phyloP scores from a whole-genome alignment of 2,329 filamentous ascomycete genomes.

The Chaetomiaceae sp. region DNA sequence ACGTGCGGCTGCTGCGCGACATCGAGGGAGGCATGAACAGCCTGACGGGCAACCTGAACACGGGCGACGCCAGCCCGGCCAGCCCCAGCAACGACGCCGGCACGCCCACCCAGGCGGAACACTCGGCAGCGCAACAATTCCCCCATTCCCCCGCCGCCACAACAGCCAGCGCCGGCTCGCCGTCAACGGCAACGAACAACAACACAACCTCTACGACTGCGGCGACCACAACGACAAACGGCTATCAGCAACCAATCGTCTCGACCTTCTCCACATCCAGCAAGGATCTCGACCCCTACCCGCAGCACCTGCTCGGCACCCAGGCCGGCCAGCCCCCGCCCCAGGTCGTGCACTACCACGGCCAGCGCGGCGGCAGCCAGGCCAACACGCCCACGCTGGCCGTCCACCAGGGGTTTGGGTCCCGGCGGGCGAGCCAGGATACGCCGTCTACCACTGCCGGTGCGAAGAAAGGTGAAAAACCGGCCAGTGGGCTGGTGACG shows the following conservation, averaged over 20 bases:
- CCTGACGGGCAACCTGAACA: conserved; percentile 53
- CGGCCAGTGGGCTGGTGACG: conserved; percentile 38
- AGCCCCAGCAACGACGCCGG: conserved; percentile 51
- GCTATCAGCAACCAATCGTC: conserved; percentile 64
- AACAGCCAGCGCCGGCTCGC: conserved; percentile 30
- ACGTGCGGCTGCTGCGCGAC: conserved; percentile 85
- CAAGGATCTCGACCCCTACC: conserved; percentile 64
- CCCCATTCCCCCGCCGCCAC: conserved; percentile 46
- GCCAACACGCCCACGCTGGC: conserved; percentile 59
- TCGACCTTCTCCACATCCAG: conserved; percentile 68
- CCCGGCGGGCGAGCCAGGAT: conserved; percentile 49
- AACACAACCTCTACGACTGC: conserved; percentile 32
- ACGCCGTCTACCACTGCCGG: conserved; percentile 35
- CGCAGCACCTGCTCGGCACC: conserved; percentile 59
- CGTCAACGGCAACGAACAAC: conserved; percentile 17
- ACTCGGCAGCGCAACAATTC: conserved; percentile 33
- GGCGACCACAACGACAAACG: conserved; percentile 42
- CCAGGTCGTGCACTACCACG: conserved; percentile 64
- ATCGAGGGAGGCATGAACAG: conserved; percentile 87
- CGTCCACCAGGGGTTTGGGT: conserved; percentile 46
- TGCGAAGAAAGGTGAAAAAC: conserved; percentile 24
- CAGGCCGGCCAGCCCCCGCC: conserved; percentile 60
- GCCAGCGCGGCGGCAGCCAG: conserved; percentile 63
- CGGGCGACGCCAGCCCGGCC: conserved; percentile 43
- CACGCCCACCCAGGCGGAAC: conserved; percentile 58